Evolutionary conservation across 108 stramenopile genomes (phyloP).

Genomic region (Skeletonema grethae): DNA sequence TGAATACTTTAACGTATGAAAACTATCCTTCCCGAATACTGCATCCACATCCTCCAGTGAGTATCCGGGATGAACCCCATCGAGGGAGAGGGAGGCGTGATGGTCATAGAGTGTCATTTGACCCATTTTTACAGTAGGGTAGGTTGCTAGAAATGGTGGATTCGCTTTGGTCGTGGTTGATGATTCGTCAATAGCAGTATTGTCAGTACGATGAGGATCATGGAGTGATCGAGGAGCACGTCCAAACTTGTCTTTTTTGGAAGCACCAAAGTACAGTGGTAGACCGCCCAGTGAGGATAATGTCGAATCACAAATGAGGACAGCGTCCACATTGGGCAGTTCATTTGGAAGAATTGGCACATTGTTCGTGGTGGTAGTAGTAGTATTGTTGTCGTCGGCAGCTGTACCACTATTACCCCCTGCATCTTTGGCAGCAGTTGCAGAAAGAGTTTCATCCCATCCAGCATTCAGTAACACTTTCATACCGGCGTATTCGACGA

Average conservation of each 20-base stretch:
- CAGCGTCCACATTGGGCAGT: conserved; percentile 61
- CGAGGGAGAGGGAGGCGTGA: conserved; percentile 76
- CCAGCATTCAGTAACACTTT: conserved; percentile 74
- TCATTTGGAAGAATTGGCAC: conserved; percentile 39
- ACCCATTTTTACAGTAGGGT: conserved; percentile 95
- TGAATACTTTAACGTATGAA: conserved; percentile 89
- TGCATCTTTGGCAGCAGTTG: not conserved
- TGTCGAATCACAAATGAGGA: conserved; percentile 77
- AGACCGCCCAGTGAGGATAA: conserved; percentile 55
- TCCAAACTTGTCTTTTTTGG: conserved; percentile 18
- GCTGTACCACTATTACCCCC: not conserved
- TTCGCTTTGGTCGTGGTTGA: conserved; percentile 8
- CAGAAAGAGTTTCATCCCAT: conserved; percentile 45
- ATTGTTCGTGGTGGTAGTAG: not conserved
- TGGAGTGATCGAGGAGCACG: conserved; percentile 52
- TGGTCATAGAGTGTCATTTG: conserved; percentile 96
- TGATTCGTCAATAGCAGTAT: not conserved
- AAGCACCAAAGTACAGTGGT: conserved; percentile 48
- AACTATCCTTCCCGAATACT: conserved; percentile 58
- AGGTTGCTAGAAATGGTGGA: conserved; percentile 90
- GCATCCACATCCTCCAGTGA: conserved; percentile 89
- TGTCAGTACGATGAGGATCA: conserved; percentile 39
- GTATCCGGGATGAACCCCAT: conserved; percentile 72
- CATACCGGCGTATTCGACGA: conserved; percentile 81
- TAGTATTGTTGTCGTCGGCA: no score